phyloP scores from a whole-genome alignment of 805 yeast species.

The Ogataea pilisensis region DNA sequence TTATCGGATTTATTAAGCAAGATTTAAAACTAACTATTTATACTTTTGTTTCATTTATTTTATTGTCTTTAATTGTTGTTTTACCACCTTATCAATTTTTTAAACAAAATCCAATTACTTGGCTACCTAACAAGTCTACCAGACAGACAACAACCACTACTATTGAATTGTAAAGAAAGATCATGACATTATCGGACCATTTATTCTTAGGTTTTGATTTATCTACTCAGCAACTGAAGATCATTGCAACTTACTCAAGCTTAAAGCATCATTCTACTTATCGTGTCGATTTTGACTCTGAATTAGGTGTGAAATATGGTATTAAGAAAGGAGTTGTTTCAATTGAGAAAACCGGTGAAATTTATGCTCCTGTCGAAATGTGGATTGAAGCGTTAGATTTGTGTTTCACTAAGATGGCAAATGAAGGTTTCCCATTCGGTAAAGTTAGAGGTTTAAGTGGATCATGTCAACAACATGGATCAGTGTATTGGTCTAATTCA shows the following conservation, averaged over 20 bases:
- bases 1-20: constrained; percentile 46
- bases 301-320: constrained; percentile 49
- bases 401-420: constrained; percentile 48
- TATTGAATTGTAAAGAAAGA: constrained; percentile 14
- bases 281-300: constrained; percentile 68
- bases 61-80: constrained; percentile 34
- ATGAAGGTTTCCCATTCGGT: constrained; percentile 51
- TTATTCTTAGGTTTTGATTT: constrained; percentile 73
- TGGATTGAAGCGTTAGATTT: constrained; percentile 83
- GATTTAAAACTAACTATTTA: constrained; percentile 38
- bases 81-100: constrained; percentile 60
- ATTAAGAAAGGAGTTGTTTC: constrained; percentile 71
- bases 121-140: constrained; percentile 32
- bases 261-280: constrained; percentile 54
- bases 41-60: constrained; percentile 35
- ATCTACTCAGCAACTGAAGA: constrained; percentile 85
- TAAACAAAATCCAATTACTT: constrained; percentile 44
- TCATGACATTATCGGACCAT: constrained; percentile 15
- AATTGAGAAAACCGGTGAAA: constrained; percentile 50
- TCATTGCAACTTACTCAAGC: constrained; percentile 55
- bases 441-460: constrained; percentile 70
- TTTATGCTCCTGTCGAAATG: constrained; percentile 80
- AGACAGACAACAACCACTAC: constrained; percentile 9
- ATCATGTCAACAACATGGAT: constrained; percentile 91
- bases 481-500: constrained; percentile 67